Evolutionary conservation across 2,329 filamentous ascomycete species (phyloP), one percentile per base, ranked within the genome.

Genomic region (Chrysosporium keratinophilum): DNA sequence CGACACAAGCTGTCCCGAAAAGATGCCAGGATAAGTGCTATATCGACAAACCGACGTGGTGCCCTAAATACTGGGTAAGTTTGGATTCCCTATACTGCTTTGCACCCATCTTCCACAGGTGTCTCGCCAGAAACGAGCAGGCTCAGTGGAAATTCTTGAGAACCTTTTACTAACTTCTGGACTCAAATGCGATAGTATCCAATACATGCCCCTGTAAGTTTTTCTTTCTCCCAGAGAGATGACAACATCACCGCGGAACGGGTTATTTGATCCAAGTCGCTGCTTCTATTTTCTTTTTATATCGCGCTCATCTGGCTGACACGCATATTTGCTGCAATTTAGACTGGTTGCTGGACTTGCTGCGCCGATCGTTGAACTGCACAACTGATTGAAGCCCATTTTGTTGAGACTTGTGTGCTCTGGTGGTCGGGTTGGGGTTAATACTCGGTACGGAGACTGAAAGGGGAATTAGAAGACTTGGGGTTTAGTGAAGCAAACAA

Each of bases 261-360:
- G n/a, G n/a, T n/a, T n/a, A n/a, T n/a, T n/a, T n/a, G n/a, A n/a
- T n/a, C n/a, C n/a, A n/a, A n/a, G n/a, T n/a, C n/a, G n/a, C n/a
- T n/a, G n/a, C n/a, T n/a, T n/a, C n/a, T n/a, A n/a, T n/a, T n/a
- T n/a, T n/a, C n/a, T n/a, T n/a, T n/a, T n/a, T n/a, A n/a, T n/a
- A n/a, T n/a, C n/a, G 3, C 23, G 23, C 7, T 28, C 7, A 7
- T 28, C 23, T 28, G 23, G 23, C 12, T 40, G 37, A 14, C 15
- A 14, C 11, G 12, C 3, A 12, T 12, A 31, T 17, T 40, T 23
- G 23, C 17, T 20, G 15, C 15, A 10, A 15, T 12, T 23, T 20
- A 50, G 48, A 50, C 39, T 15, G 48, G 48, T n/a, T 50, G 48
- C 48, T 50, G 48, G 48, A 28, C 37, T 34, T 50, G 48, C 39